Evolutionary conservation across 768 basidiomycete species (phyloP).

Genomic region (Serendipita sp.): DNA sequence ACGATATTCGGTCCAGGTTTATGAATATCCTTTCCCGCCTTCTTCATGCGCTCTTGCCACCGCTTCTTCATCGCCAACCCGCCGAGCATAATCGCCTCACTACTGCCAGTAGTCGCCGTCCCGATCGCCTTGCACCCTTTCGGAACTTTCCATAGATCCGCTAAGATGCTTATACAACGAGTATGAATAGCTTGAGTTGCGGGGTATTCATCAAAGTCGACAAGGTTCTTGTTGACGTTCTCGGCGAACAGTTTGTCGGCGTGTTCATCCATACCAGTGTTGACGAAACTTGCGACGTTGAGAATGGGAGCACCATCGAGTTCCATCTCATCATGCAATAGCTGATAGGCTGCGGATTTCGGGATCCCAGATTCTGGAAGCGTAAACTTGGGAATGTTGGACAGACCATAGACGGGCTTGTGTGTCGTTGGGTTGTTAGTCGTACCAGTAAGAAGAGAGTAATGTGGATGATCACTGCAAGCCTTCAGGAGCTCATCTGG

Average conservation of each 20-base stretch:
- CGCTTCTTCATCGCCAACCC: conserved; percentile 55
- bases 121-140: conserved; percentile 39
- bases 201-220: conserved; percentile 57
- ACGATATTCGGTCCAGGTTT: conserved; percentile 49
- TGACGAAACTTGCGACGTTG: conserved; percentile 52
- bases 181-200: conserved; percentile 32
- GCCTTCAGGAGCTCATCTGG: conserved; percentile 46
- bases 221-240: conserved; percentile 50
- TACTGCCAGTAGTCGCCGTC: conserved; percentile 54
- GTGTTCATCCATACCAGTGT: conserved; percentile 43
- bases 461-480: conserved; percentile 24
- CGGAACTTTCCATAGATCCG: conserved; percentile 53
- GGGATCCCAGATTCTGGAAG: conserved; percentile 31
- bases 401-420: conserved; percentile 36
- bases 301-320: conserved; percentile 40
- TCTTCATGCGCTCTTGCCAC: conserved; percentile 54
- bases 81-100: conserved; percentile 57
- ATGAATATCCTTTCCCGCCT: conserved; percentile 45
- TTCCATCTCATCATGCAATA: conserved; percentile 47
- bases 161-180: conserved; percentile 39
- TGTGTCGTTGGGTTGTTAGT: conserved; percentile 42
- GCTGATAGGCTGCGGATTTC: conserved; percentile 36
- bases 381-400: conserved; percentile 9
- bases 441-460: neutral
- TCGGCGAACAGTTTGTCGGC: conserved; percentile 43